Evolutionary conservation across 805 yeast genomes (phyloP), one percentile per base, ranked within the genome.

Genomic region (Cyberlindnera euphorbiae): DNA sequence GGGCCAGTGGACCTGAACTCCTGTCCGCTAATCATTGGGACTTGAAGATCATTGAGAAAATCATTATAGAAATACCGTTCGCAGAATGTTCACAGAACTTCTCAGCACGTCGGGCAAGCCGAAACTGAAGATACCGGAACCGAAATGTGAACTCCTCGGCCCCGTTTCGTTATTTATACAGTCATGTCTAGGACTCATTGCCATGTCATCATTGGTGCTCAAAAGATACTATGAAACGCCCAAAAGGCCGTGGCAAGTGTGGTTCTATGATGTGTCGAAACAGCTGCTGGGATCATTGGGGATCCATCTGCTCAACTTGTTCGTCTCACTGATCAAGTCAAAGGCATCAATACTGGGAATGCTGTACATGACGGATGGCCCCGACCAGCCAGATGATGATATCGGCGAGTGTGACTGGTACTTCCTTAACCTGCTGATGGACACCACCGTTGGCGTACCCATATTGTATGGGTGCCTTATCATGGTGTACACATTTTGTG

Each of bases 401-500:
- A 75, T 71, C 32, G 80, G 79, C 43, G 95, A 96, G 7, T 93
- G 97, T 60, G 90, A 86, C 49, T 93, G 96, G 93, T 90, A 93
- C 63, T 90, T 90, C 54, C 65, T 93, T 36, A 90, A 85, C 52
- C 73, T 90, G 26, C 69, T 90, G 19, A 74, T 90, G 55, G 98
- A 90, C 58, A 89, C 97, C 28, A 90, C 98, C 0, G 71, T 89
- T 6, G 98, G 98, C 1, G 90, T 90, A 3, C 94, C 94, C 6
- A 73, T 90, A 3, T 62, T 83, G 17, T 83, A 85, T 77, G 58
- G 59, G 6, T 59, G 66, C 17, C 66, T 89, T 19, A 71, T 71
- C 40, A 42, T 66, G 3, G 64, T 79, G 2, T 81, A 79, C 54
- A 60, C 58, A 12, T 36, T 66, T 2, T 73, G 59, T 22, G 45